Evolutionary conservation across 495 filamentous ascomycete genomes (phyloP), one percentile per base, ranked within the genome.

Genomic region (Astrocystis sublimbata): DNA sequence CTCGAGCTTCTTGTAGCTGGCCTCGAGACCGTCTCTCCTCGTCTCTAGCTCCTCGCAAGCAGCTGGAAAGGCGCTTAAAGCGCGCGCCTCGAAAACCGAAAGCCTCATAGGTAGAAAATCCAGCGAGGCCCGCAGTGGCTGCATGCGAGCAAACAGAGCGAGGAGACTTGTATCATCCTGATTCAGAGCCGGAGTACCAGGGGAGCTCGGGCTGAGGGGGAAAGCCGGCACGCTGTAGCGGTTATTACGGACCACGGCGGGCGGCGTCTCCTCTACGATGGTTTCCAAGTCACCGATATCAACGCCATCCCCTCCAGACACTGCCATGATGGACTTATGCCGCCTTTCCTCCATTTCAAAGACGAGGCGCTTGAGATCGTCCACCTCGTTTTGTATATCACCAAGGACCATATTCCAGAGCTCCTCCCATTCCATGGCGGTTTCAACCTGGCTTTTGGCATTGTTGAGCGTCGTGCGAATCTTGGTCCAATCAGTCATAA

Each of bases 361-460:
- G 35, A 98, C 89, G 41, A 96, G 77, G 33, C 87, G 82, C 71
- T 86, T 85, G 12, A 97, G 84, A 8, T 88, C 88, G 61, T 96
- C 91, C 73, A 97, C 85, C 74, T 98, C 94, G 56, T 88, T 84
- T 38, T 91, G 89, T 45, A 98, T 97, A 75, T 98, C 93, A 36
- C 93, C 93, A 17, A 98, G 78, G 19, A 98, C 92, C 69, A 82
- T 91, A 65, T 89, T 90, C 93, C 93, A 97, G 21, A 98, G 80
- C 76, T 98, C 94, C 72, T 96, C 92, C 93, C 93, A 98, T 66
- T 98, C 94, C 92, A 97, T 93, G 7, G 94, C 94, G 51, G 96
- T 82, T 74, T 97, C 94, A 6, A 98, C 93, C 64, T 97, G 92
- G 40, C 85, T 84, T 69, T 97, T 96, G 50, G 96, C 87, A 33